These are phyloP conservation scores for Linnemannia exigua DNA, from an alignment of 192 early-diverging fungal species.

Conservation along the genomic window DNA sequence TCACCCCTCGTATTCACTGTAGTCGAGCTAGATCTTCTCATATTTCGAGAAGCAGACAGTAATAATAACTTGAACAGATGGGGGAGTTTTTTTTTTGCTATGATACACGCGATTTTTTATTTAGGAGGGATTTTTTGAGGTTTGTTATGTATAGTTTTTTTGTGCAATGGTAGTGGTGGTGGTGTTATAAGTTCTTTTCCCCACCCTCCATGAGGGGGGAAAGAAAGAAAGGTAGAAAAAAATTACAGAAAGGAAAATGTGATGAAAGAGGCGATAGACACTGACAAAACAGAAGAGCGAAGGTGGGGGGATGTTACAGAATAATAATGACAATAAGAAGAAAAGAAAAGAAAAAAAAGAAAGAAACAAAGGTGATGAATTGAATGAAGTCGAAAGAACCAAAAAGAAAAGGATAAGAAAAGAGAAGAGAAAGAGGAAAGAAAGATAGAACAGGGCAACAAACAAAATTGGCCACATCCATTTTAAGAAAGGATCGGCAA, in stretches of 20 bases:
- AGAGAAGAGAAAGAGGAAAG: background rate
- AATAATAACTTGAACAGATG: too few species aligned
- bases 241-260: background rate
- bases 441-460: background rate
- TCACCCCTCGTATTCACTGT: too few species aligned
- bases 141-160: conserved; percentile 5
- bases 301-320: background rate
- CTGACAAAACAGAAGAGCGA: background rate
- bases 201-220: background rate
- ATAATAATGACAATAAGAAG: background rate
- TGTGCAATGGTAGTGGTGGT: background rate
- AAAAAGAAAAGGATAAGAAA: background rate
- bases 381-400: too few species aligned
- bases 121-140: background rate
- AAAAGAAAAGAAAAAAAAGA: background rate
- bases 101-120: conserved; percentile 4
- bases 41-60: too few species aligned
- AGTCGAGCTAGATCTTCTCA: too few species aligned
- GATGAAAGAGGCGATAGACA: background rate
- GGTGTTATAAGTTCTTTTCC: conserved; percentile 3
- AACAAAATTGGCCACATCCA: background rate
- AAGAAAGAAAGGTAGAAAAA: background rate
- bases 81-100: background rate
- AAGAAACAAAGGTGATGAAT: background rate
- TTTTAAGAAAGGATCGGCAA: conserved; percentile 48